Conservation (phyloP, 139 green algal genomes). For the Chlamydomonas schloesseri region DNA sequence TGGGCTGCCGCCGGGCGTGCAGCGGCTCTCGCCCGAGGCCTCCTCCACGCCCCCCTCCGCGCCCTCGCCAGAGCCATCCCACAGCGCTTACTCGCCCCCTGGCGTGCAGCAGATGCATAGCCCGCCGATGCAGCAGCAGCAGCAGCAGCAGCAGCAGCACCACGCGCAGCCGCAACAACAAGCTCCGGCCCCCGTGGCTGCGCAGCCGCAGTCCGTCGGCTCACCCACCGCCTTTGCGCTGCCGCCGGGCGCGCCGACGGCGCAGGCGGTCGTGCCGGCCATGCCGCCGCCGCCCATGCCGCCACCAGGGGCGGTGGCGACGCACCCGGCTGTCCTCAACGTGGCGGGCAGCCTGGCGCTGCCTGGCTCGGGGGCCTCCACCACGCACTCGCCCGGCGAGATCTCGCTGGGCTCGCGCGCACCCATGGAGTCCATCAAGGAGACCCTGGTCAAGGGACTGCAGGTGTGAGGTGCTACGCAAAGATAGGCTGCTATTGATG, state of each 20-base stretch:
- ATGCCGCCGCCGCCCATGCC: neutral
- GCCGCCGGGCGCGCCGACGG: neutral
- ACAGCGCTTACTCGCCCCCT: no score
- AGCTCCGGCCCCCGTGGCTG: no score
- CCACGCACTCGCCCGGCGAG: neutral
- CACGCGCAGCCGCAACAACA: neutral
- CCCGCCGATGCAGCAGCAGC: neutral
- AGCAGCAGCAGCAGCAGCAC: neutral
- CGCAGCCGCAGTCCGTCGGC: no score
- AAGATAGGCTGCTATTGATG: no score
- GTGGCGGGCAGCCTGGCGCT: neutral
- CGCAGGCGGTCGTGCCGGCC: neutral
- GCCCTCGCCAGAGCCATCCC: neutral
- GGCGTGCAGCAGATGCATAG: neutral
- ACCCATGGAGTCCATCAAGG: neutral
- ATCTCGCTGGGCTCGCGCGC: neutral
- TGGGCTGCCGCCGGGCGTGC: neutral
- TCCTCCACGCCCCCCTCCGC: no score
- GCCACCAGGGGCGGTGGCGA: neutral
- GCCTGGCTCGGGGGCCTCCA: neutral
- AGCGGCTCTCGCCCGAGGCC: no score
- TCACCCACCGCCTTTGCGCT: neutral
- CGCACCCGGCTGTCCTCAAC: neutral
- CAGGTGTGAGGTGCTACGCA: no score
- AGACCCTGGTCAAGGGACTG: conserved; percentile 2